Evolutionary conservation across 176 grass and related monocot species (phyloP).

Genomic region (Microstegium vimineum): DNA sequence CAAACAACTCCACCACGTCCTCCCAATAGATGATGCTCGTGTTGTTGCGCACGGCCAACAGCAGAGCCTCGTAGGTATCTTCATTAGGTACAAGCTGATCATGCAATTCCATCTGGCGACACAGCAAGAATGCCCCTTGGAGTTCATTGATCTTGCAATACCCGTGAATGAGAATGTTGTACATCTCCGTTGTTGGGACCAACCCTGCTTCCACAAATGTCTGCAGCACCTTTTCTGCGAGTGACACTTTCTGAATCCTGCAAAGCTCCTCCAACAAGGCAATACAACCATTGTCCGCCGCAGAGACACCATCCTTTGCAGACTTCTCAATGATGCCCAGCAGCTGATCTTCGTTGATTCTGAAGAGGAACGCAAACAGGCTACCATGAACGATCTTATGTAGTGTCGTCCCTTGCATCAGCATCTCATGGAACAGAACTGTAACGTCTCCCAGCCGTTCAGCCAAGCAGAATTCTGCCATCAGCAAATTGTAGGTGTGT

Average conservation of each 20-base stretch:
- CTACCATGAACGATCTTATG: neutral
- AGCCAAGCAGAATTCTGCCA: neutral
- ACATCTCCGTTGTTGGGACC: neutral
- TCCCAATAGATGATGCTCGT: neutral
- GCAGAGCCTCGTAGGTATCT: neutral
- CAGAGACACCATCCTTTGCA: neutral
- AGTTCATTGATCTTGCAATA: neutral
- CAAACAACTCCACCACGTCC: neutral
- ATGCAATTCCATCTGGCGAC: neutral
- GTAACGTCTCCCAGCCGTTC: neutral
- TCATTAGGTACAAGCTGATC: neutral
- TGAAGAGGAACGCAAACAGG: neutral
- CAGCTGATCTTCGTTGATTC: neutral
- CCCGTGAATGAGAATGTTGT: neutral
- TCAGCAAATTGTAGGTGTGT: neutral
- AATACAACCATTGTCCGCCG: neutral
- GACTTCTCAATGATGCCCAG: neutral
- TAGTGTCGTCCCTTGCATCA: neutral
- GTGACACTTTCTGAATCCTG: neutral
- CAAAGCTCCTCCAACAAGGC: neutral
- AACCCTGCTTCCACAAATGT: neutral
- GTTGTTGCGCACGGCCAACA: neutral
- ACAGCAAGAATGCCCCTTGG: neutral
- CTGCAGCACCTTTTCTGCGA: neutral
- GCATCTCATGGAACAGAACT: neutral